phyloP scores from a whole-genome alignment of 805 yeast species.

The Ogataea polymorpha region DNA sequence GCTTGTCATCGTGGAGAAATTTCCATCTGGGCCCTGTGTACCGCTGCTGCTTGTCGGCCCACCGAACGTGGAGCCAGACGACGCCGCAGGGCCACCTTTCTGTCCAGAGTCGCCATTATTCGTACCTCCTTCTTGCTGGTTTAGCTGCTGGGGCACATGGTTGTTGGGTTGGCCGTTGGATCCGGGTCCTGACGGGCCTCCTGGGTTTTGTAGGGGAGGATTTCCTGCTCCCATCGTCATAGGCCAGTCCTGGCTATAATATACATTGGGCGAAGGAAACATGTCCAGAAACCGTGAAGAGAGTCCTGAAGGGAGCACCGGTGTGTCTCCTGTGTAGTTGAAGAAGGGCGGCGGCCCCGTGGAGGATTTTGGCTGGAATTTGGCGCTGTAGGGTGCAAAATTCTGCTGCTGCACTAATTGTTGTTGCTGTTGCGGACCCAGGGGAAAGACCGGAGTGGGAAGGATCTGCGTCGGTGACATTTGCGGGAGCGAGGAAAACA shows the following conservation, averaged over 20 bases:
- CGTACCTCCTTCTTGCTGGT: not conserved
- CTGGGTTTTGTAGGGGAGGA: slow-evolving; percentile 31
- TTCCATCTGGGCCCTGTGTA: slow-evolving; percentile 4
- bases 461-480: slow-evolving; percentile 33
- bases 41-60: slow-evolving; percentile 6
- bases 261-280: slow-evolving; percentile 79
- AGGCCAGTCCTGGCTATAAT: slow-evolving; percentile 60
- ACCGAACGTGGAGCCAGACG: slow-evolving; percentile 1
- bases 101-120: not conserved
- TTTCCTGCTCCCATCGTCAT: slow-evolving; percentile 43
- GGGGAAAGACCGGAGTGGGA: slow-evolving; percentile 28
- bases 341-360: slow-evolving; percentile 13
- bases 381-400: slow-evolving; percentile 11
- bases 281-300: slow-evolving; percentile 74
- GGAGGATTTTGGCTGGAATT: slow-evolving; percentile 14
- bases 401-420: slow-evolving; percentile 23
- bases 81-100: not conserved
- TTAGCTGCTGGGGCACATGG: slow-evolving; percentile 14
- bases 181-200: slow-evolving; percentile 27
- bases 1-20: slow-evolving; percentile 16
- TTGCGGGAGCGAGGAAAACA: slow-evolving; percentile 30
- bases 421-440: slow-evolving; percentile 26
- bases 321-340: slow-evolving; percentile 44
- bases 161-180: slow-evolving; percentile 20
- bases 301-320: slow-evolving; percentile 64